Evolutionary conservation across 495 filamentous ascomycete species (phyloP), one percentile per base, ranked within the genome.

Genomic region (Aspergillus leporis): DNA sequence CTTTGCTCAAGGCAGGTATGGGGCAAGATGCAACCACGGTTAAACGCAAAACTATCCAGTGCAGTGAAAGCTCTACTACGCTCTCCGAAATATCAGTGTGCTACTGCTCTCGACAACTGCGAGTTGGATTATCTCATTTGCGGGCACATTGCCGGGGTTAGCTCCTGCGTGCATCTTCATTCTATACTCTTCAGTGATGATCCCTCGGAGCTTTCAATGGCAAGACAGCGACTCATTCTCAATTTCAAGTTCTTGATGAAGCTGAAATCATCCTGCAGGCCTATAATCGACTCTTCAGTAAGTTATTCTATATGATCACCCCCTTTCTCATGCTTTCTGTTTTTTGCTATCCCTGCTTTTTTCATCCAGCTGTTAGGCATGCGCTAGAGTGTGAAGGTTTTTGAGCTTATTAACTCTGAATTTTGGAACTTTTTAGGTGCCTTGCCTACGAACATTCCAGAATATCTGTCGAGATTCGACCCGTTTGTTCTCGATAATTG

Each of bases 101-200:
- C 58, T 31, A 63, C 53, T 28, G 51, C 38, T 10, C 56, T 56
- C 16, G 40, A 62, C 14, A 51, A 63, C 32, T 69, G 66, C 43
- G 61, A 66, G 45, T 31, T 69, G 18, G 53, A 66, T 23, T 64
- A 66, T 38, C 64, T 64, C 23, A 55, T 69, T n/a, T 69, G 66
- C 19, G 63, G 63, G 0, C 63, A 69, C 38, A 64, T 69, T 52
- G 63, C 56, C 5, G 61, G 66, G 8, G 58, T 66, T 21, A 69
- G 66, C 49, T 69, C 66, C 18, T 64, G 66, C 43, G 66, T 69
- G 34, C 66, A 69, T 45, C 63, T 69, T 1, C 63, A 69, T 53
- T 62, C 61, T 5, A 46, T 69, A 14, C 50, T 66, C 5, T 63
- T 66, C 23, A 61, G 64, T 22, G 61, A 61, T 25, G 58, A 61